These are phyloP conservation scores for Phytophthora nicotianae DNA, from an alignment of 352 stramenopile species.

Conservation along the genomic window DNA sequence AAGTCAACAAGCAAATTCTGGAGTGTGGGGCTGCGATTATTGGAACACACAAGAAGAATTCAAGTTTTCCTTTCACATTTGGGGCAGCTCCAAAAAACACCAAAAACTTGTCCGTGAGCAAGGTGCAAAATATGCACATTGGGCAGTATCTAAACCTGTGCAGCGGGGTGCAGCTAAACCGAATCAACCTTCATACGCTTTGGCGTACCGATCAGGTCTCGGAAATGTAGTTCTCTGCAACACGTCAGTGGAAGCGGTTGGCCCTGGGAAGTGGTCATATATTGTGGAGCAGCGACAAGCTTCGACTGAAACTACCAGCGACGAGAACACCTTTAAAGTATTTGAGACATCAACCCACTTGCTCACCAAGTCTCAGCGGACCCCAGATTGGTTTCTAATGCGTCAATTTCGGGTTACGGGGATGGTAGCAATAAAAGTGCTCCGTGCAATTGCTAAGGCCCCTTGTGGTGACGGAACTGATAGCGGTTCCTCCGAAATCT, in stretches of 20 bases:
- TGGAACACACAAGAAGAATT: background rate
- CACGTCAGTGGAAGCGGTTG: background rate
- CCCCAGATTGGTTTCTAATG: no score
- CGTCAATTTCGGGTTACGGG: background rate
- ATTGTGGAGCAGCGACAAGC: no score
- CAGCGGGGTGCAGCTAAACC: no score
- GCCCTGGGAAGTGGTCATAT: background rate
- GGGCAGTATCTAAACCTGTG: background rate
- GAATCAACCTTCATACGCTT: background rate
- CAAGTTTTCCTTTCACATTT: background rate
- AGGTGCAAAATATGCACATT: background rate
- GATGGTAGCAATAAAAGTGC: background rate
- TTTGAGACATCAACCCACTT: no score
- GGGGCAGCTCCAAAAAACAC: background rate
- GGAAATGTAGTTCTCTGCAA: conserved; percentile 9
- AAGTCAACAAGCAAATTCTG: background rate
- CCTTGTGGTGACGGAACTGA: background rate
- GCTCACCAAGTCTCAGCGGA: no score
- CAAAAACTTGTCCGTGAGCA: background rate
- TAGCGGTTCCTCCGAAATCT: background rate
- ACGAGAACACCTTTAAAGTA: no score
- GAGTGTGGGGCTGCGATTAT: background rate
- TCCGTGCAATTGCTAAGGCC: background rate
- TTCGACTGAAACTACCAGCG: no score
- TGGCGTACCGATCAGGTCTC: background rate